Evolutionary conservation across 371 early-diverging fungal genomes (phyloP), one percentile per base, ranked within the genome.

Genomic region (Apophysomyces variabilis): DNA sequence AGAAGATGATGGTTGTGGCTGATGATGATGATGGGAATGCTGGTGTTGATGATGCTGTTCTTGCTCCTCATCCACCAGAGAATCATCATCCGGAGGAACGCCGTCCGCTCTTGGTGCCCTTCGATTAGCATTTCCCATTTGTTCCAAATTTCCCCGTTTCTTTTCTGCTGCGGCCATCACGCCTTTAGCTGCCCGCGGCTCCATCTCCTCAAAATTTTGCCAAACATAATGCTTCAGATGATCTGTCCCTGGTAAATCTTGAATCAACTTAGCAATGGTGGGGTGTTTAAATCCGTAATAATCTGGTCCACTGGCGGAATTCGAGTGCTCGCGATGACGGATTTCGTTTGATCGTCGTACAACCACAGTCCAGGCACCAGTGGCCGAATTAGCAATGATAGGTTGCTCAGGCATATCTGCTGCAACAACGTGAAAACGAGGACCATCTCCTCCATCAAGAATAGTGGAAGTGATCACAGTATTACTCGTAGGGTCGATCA

Each of bases 221-320:
- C 81, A 79, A 2, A 87, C 80, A 68, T 94, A 96, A 56, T 90
- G 77, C 39, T 83, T 75, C 64, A 95, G 92, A 62, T 84, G 71
- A 5, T 86, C 76, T 0, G 91, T 88, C 21, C 89, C 87, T 0
- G 93, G 94, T 58, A 96, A 75, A 64, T 93, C 95, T 72, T 96
- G 96, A 38, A 96, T 92, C 84, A 94, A 80, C 69, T 90, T 93
- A n/a, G 91, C 88, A 62, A 96, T 91, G 8, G 93, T 93, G 1
- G 95, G 93, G 56, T 94, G 91, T 39, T 95, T 87, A 63, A 96
- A 91, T 0, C 96, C 97, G 77, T 90, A 96, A 66, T 91, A 95
- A 66, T 96, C 97, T 1, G 96, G 96, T 1, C 97, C 97, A 8
- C 90, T 90, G 0, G 92, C 93, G 8, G 92, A 91, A 56, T 91